phyloP scores from a whole-genome alignment of 2,329 filamentous ascomycete species.

The Tolypocladium inflatum region DNA sequence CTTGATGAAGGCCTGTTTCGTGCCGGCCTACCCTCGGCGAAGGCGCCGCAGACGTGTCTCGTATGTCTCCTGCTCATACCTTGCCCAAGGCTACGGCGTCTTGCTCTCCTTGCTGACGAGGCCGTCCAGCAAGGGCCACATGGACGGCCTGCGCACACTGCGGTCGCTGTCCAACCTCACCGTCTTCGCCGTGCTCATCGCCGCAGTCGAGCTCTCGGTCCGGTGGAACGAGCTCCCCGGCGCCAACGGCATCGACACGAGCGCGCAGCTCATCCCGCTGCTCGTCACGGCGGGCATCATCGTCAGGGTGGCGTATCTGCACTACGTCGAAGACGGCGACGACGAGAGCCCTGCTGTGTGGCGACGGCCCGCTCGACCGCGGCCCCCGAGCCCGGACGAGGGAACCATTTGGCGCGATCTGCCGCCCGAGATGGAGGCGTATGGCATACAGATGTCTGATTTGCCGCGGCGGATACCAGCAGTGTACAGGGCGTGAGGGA shows the following conservation, averaged over 20 bases:
- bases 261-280: slow-evolving; percentile 21
- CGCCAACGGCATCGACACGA: slow-evolving; percentile 13
- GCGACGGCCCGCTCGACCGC: background rate
- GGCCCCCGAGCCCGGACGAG: background rate
- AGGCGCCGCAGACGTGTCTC: slow-evolving; percentile 9
- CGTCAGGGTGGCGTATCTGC: slow-evolving; percentile 14
- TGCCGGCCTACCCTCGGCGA: background rate
- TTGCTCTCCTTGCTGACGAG: background rate
- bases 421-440: background rate
- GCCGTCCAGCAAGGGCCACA: background rate
- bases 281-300: slow-evolving; percentile 19
- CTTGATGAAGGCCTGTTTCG: background rate
- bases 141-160: background rate
- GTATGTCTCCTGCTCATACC: slow-evolving; percentile 11
- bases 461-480: background rate
- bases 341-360: background rate
- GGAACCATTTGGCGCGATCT: background rate
- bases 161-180: slow-evolving; percentile 11
- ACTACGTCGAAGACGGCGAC: slow-evolving; percentile 6
- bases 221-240: slow-evolving; percentile 20
- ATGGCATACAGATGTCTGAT: background rate
- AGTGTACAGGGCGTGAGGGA: background rate
- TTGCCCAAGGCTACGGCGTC: background rate
- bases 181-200: slow-evolving; percentile 18
- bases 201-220: slow-evolving; percentile 22